Base-by-base conservation (phyloP, 345 rosid species). In the Mallotus nudiflorus region DNA sequence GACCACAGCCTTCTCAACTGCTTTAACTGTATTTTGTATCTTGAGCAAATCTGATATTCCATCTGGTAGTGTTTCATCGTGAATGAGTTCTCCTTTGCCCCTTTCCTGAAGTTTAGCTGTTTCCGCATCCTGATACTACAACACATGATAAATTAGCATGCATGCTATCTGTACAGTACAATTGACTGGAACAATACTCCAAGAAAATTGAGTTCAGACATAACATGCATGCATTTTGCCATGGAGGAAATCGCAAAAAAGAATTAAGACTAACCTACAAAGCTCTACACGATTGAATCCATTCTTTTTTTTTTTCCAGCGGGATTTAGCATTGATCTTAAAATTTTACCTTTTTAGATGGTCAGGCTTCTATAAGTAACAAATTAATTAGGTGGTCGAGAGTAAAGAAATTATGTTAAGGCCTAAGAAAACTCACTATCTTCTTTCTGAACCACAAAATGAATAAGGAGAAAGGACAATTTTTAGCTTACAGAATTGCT, bases 1-100 rank as follows among this genome's bases (percentile, higher is more conserved):
- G 35, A 40, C 24, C 65, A 72, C 50, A 3, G 66, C 70, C 55
- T 62, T 68, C 56, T 68, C 91, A 65, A 88, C 83, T 60, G 83
- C 86, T 71, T 80, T 81, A 29, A 83, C 78, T 73, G 79, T 77
- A 39, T 80, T 72, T 65, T 83, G 85, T 77, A 85, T 80, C 75
- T 83, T 76, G 78, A 77, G 78, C 78, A 85, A 81, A 66, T 84
- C 84, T 35, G 82, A 81, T 79, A 82, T 68, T 71, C 82, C 90
- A 74, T 69, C 84, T n/a, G 78, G 55, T 71, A 66, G 58, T 13
- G 46, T 68, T 65, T 69, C 65, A 56, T 67, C 79, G 61, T 57
- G 75, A 68, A 64, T 66, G 62, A 70, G 58, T 42, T 77, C 87
- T 67, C 73, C 71, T 67, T 50, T 53, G 33, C 40, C 66, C 42